Base-by-base conservation (phyloP, 768 basidiomycete genomes). In the Albatrellus ellisii region DNA sequence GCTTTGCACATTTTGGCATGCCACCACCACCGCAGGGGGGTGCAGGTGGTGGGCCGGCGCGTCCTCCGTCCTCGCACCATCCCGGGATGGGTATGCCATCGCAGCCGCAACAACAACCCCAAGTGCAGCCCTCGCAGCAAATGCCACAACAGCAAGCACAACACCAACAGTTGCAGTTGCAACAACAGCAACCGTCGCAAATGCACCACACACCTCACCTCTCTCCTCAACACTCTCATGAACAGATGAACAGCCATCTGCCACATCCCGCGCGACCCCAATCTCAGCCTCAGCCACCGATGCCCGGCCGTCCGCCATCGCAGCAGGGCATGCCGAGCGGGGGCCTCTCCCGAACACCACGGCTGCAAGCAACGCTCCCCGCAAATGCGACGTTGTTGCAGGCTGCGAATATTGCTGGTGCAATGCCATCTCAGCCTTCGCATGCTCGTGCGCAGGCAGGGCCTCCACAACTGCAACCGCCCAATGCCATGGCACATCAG, bases 201-300 rank as follows among this genome's bases (percentile, higher is more conserved):
- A 51, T 54, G n/a, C 56, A 56, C 22, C 46, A 52, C 17, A 50
- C 48, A 15, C 43, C 55, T 9, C 72, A 68, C 43, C 67, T 70
- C 45, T 68, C 71, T 32, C 66, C 69, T 4, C 66, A 62, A 34
- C 63, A 63, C 38, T 60, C 62, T n/a, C 54, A 58, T 12, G 71
- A 75, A 54, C 63, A 63, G 41, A 64, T 66, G 56, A 60, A 54
- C 40, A 48, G 61, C 15, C 69, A 68, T 39, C 52, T 52, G 32
- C 52, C 54, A 25, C 42, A 38, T 17, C 64, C 59, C 47, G 44
- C 53, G 41, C 69, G 68, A 2, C 70, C 63, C 47, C 66, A 73
- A 29, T 76, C 77, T 18, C 76, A 72, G 39, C 77, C 77, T 3
- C 79, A 79, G 44, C 75, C 72, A 2, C 74, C 73, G 44, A 61